Evolutionary conservation across 2,329 filamentous ascomycete species (phyloP).

Genomic region (Xylariomycetidae sp.): DNA sequence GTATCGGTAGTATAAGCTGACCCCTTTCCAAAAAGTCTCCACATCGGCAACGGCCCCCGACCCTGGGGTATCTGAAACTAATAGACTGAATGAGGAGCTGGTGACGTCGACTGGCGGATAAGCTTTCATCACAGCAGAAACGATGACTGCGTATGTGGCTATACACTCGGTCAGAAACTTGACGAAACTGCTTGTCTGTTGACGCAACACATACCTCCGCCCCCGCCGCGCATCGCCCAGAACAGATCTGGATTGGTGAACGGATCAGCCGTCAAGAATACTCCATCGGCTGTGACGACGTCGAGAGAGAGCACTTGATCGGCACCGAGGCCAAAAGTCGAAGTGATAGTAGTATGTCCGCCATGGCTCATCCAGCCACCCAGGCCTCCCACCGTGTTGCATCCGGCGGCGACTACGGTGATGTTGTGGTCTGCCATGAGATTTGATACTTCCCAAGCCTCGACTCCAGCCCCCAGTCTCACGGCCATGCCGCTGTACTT

Average conservation of each 20-base stretch:
- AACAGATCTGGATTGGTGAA: conserved; percentile 46
- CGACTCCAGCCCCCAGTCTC: conserved; percentile 33
- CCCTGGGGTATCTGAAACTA: conserved; percentile 6
- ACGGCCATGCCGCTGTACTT: conserved; percentile 30
- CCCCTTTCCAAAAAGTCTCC: conserved; percentile 27
- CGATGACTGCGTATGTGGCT: conserved; percentile 27
- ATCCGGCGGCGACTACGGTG: conserved; percentile 27
- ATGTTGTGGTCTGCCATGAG: conserved; percentile 24
- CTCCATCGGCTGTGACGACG: conserved; percentile 43
- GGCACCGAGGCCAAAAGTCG: conserved; percentile 43
- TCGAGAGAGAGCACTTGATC: conserved; percentile 47
- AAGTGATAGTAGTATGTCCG: conserved; percentile 44
- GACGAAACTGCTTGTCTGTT: no score
- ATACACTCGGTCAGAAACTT: conserved; percentile 3
- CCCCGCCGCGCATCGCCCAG: conserved; percentile 50
- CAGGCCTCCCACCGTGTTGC: conserved; percentile 31
- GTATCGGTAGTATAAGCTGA: conserved; percentile 28
- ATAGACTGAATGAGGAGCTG: conserved; percentile 16
- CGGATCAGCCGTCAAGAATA: conserved; percentile 39
- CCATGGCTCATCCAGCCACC: conserved; percentile 49
- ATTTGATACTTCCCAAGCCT: conserved; percentile 29
- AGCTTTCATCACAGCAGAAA: conserved; percentile 26
- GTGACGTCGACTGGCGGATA: conserved; percentile 20
- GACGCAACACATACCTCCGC: conserved; percentile 31
- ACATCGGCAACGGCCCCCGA: conserved; percentile 10